These are phyloP conservation scores for Phylloporus sp. DNA, from an alignment of 768 basidiomycete genomes.

Conservation along the genomic window DNA sequence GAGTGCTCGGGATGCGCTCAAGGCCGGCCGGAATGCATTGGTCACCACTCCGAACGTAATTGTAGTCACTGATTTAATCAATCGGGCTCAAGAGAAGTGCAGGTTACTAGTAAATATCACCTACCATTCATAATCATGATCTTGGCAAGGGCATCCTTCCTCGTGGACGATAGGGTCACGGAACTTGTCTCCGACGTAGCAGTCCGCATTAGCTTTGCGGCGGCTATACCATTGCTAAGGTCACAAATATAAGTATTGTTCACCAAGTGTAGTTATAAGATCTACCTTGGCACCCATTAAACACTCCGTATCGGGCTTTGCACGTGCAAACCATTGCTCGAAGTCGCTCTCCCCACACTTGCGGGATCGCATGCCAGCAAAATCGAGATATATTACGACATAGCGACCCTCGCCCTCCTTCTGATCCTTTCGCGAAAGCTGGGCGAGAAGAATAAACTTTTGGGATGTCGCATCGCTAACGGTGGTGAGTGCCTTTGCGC, in stretches of 20 bases:
- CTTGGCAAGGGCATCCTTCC: slow-evolving; percentile 77
- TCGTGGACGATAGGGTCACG: slow-evolving; percentile 80
- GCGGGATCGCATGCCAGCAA: slow-evolving; percentile 59
- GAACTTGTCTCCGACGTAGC: slow-evolving; percentile 90
- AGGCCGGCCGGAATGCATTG: slow-evolving; percentile 84
- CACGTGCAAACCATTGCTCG: slow-evolving; percentile 84
- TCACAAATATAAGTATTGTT: not conserved
- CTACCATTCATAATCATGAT: slow-evolving; percentile 93
- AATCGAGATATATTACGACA: slow-evolving; percentile 80
- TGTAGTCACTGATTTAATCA: slow-evolving; percentile 67
- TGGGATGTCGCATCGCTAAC: slow-evolving; percentile 95
- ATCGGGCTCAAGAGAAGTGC: not conserved
- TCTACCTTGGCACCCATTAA: slow-evolving; percentile 91
- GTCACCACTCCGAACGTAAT: slow-evolving; percentile 70
- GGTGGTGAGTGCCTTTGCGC: slow-evolving; percentile 76
- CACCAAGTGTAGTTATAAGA: not conserved
- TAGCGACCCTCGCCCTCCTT: slow-evolving; percentile 52
- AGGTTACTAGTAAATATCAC: slow-evolving; percentile 22
- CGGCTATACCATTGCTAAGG: slow-evolving; percentile 89
- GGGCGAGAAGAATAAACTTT: slow-evolving; percentile 88
- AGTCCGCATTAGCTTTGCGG: slow-evolving; percentile 76
- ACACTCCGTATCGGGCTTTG: slow-evolving; percentile 62
- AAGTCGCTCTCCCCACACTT: slow-evolving; percentile 73
- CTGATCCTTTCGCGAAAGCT: slow-evolving; percentile 60
- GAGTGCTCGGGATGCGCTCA: slow-evolving; percentile 77